Percentiles rank a stretch among this genome's conserved stretches.
Evolutionary conservation across 192 early-diverging fungal species (phyloP).

Genomic region (Kickxella alabastrina): DNA sequence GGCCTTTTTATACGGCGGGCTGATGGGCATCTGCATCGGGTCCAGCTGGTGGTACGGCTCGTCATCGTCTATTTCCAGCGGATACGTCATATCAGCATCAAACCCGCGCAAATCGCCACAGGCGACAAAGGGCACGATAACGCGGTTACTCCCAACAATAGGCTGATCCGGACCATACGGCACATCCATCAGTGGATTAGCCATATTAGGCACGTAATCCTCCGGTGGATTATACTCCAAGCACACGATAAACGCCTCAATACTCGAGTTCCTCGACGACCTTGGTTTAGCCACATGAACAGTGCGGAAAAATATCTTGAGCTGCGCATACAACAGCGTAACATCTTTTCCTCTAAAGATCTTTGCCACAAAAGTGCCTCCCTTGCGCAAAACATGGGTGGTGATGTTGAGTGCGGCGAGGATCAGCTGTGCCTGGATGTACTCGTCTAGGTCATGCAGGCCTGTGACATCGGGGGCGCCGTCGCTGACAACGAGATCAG

Average conservation of each 20-base stretch:
- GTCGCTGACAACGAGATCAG: slow-evolving; percentile 94
- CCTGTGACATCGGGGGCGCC: slow-evolving; percentile 97
- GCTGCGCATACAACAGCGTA: slow-evolving; percentile 83
- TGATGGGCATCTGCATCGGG: slow-evolving; percentile 82
- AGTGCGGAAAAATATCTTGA: slow-evolving; percentile 84
- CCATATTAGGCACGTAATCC: slow-evolving; percentile 85
- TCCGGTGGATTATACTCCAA: slow-evolving; percentile 81
- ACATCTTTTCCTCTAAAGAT: slow-evolving; percentile 97
- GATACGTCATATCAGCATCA: slow-evolving; percentile 86
- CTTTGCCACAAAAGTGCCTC: slow-evolving; percentile 96
- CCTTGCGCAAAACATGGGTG: slow-evolving; percentile 81
- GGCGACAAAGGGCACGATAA: slow-evolving; percentile 84
- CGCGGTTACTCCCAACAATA: slow-evolving; percentile 65
- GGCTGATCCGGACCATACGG: slow-evolving; percentile 68
- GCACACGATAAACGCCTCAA: slow-evolving; percentile 92
- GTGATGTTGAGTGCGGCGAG: slow-evolving; percentile 97
- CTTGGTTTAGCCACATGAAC: slow-evolving; percentile 93
- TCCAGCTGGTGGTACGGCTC: slow-evolving; percentile 54
- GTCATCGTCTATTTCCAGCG: slow-evolving; percentile 53
- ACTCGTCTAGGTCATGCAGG: slow-evolving; percentile 98
- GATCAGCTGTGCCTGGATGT: slow-evolving; percentile 95
- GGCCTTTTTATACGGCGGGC: slow-evolving; percentile 82
- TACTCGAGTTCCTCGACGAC: slow-evolving; percentile 89
- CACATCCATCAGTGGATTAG: slow-evolving; percentile 82
- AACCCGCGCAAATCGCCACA: slow-evolving; percentile 88